Evolutionary conservation across 2,329 filamentous ascomycete genomes (phyloP).

Genomic region (Diaporthe destruens): DNA sequence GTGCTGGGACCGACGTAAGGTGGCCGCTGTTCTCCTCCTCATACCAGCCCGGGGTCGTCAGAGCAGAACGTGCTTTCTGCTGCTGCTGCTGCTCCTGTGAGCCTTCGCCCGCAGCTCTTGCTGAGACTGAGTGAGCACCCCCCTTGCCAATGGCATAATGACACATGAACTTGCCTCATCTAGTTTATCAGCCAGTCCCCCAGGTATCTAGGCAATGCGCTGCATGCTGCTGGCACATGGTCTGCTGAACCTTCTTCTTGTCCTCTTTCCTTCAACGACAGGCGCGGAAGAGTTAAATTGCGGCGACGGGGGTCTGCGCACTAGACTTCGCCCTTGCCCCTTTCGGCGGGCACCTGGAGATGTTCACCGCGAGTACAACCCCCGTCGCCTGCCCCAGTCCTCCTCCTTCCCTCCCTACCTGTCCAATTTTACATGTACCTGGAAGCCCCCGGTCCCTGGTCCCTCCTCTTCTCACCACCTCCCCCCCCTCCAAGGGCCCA

Average conservation of each 20-base stretch:
- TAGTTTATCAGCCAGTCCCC: background rate
- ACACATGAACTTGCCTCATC: background rate
- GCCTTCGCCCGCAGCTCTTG: background rate
- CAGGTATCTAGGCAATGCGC: background rate
- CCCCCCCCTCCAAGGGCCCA: constrained; percentile 48
- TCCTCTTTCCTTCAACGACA: constrained; percentile 12
- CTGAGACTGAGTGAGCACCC: background rate
- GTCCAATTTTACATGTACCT: constrained; percentile 47
- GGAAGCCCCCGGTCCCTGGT: constrained; percentile 45
- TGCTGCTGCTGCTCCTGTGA: background rate
- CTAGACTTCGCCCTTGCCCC: constrained; percentile 35
- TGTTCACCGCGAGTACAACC: constrained; percentile 33
- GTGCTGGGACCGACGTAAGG: background rate
- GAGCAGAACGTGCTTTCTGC: background rate
- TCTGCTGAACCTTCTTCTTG: constrained; percentile 15
- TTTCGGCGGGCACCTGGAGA: constrained; percentile 40
- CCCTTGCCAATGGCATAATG: background rate
- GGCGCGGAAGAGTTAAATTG: constrained; percentile 35
- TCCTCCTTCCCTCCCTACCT: constrained; percentile 41
- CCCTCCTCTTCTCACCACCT: constrained; percentile 49
- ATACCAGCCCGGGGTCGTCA: constrained; percentile 12
- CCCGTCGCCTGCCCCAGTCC: constrained; percentile 40
- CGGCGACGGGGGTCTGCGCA: constrained; percentile 34
- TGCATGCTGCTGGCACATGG: constrained; percentile 18
- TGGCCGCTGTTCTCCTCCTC: background rate